These are phyloP conservation scores for Coemansia sp. DNA, from an alignment of 192 early-diverging fungal species.

Conservation along the genomic window DNA sequence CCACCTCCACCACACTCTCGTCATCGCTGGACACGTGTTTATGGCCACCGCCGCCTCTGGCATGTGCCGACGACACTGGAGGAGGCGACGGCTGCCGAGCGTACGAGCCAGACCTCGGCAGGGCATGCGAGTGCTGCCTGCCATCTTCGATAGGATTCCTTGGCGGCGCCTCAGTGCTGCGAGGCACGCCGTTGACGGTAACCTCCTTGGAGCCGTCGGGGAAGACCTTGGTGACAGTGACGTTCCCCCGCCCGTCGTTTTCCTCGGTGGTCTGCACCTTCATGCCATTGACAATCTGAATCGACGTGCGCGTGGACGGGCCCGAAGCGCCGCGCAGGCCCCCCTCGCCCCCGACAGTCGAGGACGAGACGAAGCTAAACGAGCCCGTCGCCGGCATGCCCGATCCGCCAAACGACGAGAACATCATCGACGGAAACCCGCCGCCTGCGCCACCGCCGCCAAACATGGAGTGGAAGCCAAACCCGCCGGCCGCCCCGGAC, in stretches of 20 bases:
- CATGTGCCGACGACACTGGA: slow-evolving; percentile 4
- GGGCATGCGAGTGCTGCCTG: background rate
- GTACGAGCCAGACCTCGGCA: slow-evolving; percentile 3
- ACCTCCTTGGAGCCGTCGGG: slow-evolving; percentile 49
- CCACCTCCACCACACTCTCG: slow-evolving; percentile 37
- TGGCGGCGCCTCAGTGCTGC: slow-evolving; percentile 8
- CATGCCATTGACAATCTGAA: slow-evolving; percentile 52
- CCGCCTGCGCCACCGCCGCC: slow-evolving; percentile 16
- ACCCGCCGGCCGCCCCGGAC: background rate
- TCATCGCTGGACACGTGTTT: slow-evolving; percentile 1
- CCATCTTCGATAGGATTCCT: slow-evolving; percentile 15
- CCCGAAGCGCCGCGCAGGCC: slow-evolving; percentile 31
- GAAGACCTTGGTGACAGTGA: slow-evolving; percentile 43
- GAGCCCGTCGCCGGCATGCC: slow-evolving; percentile 38
- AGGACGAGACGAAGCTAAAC: slow-evolving; percentile 57
- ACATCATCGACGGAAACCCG: slow-evolving; percentile 33
- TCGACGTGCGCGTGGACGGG: slow-evolving; percentile 40
- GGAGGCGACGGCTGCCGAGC: slow-evolving; percentile 3
- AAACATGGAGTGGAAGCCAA: slow-evolving; percentile 46
- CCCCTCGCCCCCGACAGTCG: slow-evolving; percentile 32
- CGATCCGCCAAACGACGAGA: slow-evolving; percentile 27
- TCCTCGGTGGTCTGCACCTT: slow-evolving; percentile 48
- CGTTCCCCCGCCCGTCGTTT: slow-evolving; percentile 48
- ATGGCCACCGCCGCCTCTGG: background rate
- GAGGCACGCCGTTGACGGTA: slow-evolving; percentile 49